These are phyloP conservation scores for Yamadazyma olivae DNA, from an alignment of 805 yeast genomes.

Conservation along the genomic window DNA sequence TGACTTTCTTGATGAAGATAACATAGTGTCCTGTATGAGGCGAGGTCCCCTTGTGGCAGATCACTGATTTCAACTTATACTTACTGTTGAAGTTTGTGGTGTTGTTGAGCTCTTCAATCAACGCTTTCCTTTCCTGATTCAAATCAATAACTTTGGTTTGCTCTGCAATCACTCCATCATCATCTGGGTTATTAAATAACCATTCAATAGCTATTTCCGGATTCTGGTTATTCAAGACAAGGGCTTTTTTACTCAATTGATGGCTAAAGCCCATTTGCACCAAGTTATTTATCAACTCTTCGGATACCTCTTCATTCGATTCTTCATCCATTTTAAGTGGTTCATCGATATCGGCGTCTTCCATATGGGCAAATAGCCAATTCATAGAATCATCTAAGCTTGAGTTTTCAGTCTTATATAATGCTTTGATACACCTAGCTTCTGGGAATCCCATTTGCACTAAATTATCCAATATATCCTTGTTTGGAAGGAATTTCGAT, in stretches of 20 bases:
- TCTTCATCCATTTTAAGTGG: slow-evolving; percentile 38
- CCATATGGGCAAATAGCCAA: slow-evolving; percentile 88
- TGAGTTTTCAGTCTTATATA: slow-evolving; percentile 68
- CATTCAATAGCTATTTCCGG: slow-evolving; percentile 84
- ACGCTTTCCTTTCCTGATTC: slow-evolving; percentile 14
- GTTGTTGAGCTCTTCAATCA: slow-evolving; percentile 5
- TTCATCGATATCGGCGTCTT: slow-evolving; percentile 72
- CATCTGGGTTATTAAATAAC: slow-evolving; percentile 82
- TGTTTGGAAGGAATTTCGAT: slow-evolving; percentile 50
- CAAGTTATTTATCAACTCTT: slow-evolving; percentile 46
- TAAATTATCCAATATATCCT: slow-evolving; percentile 51
- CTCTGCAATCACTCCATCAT: slow-evolving; percentile 55
- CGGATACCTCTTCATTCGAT: slow-evolving; percentile 17
- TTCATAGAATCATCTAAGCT: slow-evolving; percentile 75
- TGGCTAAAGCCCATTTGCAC: slow-evolving; percentile 75
- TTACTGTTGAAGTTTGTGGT: slow-evolving; percentile 14
- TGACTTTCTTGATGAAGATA: slow-evolving; percentile 54
- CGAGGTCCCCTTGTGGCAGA: slow-evolving; percentile 88
- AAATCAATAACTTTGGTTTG: slow-evolving; percentile 25
- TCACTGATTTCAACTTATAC: slow-evolving; percentile 58
- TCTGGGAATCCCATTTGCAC: slow-evolving; percentile 86
- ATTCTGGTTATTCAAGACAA: slow-evolving; percentile 55
- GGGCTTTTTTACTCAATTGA: slow-evolving; percentile 69
- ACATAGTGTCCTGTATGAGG: slow-evolving; percentile 94
- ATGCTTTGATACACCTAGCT: slow-evolving; percentile 60